Evolutionary conservation across 2,329 filamentous ascomycete species (phyloP).

Genomic region (Alternaria sp.): DNA sequence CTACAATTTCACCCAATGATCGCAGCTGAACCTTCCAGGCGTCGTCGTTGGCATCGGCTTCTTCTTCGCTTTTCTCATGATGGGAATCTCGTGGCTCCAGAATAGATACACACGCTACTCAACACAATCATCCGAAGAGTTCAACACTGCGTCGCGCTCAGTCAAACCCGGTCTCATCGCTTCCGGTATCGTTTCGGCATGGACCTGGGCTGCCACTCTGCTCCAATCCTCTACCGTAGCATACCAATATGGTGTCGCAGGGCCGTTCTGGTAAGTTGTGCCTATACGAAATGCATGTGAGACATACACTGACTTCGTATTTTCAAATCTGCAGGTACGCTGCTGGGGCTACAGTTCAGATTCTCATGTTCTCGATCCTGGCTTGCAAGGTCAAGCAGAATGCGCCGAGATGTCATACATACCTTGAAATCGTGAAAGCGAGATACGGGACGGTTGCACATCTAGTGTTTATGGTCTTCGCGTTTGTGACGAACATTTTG

Average conservation of each 20-base stretch:
- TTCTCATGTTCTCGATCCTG: slow-evolving; percentile 55
- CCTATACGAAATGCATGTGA: too few species aligned
- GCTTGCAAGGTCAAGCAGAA: slow-evolving; percentile 56
- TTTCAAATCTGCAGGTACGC: slow-evolving; percentile 36
- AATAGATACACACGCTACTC: slow-evolving; percentile 49
- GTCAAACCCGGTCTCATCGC: slow-evolving; percentile 58
- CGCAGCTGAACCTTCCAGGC: slow-evolving; percentile 20
- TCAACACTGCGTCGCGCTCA: slow-evolving; percentile 57
- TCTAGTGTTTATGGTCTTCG: slow-evolving; percentile 53
- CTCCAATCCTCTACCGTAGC: slow-evolving; percentile 40
- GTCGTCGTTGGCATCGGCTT: slow-evolving; percentile 60
- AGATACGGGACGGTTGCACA: slow-evolving; percentile 52
- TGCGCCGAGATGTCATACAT: slow-evolving; percentile 52
- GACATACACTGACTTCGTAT: too few species aligned
- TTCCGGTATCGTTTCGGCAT: slow-evolving; percentile 58
- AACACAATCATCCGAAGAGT: slow-evolving; percentile 56
- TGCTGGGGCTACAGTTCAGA: slow-evolving; percentile 56
- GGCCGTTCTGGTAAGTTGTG: slow-evolving; percentile 37
- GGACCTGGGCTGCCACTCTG: slow-evolving; percentile 60
- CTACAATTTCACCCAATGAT: background rate
- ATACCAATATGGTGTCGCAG: slow-evolving; percentile 42
- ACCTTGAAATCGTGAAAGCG: slow-evolving; percentile 53
- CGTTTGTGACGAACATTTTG: slow-evolving; percentile 55
- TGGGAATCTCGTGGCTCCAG: slow-evolving; percentile 49
- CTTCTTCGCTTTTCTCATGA: slow-evolving; percentile 48